Evolutionary conservation across 495 filamentous ascomycete genomes (phyloP), one percentile per base, ranked within the genome.

Genomic region (Xylaria flabelliformis): DNA sequence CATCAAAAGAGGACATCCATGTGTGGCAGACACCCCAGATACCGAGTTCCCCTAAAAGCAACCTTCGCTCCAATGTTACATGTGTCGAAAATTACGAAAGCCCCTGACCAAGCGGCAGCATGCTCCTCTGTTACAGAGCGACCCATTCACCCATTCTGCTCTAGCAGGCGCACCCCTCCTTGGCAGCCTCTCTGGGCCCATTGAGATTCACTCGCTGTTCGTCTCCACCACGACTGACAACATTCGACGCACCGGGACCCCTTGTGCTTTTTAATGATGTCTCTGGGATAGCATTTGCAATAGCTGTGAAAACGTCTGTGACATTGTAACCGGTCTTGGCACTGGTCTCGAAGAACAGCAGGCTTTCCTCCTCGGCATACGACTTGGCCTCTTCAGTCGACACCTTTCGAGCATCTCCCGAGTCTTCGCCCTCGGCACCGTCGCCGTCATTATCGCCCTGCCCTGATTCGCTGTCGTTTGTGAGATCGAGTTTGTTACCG

Each of bases 331-430:
- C 97, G 3, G 94, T 95, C 89, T 99, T 99, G 55, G 96, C 96
- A 75, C 93, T 97, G 26, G 96, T 99, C 86, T 99, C 96, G 76
- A 97, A 99, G 84, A 98, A 99, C 75, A 99, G 79, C 64, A 98
- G 83, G 26, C 90, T 88, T 82, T 99, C 96, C 79, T 98, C 95
- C 66, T 98, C 94, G 15, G 96, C 97, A 84, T 98, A 98, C 44
- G 89, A 82, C 83, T 91, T 93, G n/a, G 95, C 96, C 82, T 97
- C 94, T 55, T 91, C 89, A 19, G 91, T 95, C 39, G 91, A 89
- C 4, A 99, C 89, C 80, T 97, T 97, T 63, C 95, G 86, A 44
- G 93, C 94, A 83, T 97, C 93, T 24, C 88, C 90, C n/a, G 87
- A 88, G 34, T 90, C 93, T 24, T 87, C 88, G 3, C 82, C 90